These are phyloP conservation scores for Saccharomycopsis oosterbeekiorum DNA, from an alignment of 805 yeast genomes.

Conservation along the genomic window DNA sequence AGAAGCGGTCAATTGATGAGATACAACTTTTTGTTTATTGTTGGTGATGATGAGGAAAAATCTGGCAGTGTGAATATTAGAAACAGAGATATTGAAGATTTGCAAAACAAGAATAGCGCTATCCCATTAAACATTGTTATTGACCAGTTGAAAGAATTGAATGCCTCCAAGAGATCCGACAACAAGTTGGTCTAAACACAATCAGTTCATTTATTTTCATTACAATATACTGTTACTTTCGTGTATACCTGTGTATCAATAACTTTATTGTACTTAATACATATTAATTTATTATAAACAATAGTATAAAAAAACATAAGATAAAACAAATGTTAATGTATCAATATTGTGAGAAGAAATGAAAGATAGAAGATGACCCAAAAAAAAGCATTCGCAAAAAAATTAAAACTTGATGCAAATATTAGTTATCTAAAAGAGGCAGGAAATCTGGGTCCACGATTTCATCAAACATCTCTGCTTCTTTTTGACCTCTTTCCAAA, in stretches of 20 bases:
- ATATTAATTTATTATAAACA: not conserved
- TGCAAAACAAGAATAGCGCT: constrained; percentile 88
- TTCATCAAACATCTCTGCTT: constrained; percentile 36
- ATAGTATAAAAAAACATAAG: not conserved
- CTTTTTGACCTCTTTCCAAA: constrained; percentile 50
- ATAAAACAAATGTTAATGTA: not conserved
- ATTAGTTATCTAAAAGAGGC: not conserved
- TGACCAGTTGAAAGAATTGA: constrained; percentile 54
- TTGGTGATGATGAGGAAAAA: constrained; percentile 88
- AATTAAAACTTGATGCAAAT: not conserved
- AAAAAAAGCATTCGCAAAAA: not conserved
- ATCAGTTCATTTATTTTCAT: too few species aligned
- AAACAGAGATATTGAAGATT: constrained; percentile 88
- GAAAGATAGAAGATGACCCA: too few species aligned
- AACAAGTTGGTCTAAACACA: constrained; percentile 28
- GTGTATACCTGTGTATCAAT: not conserved
- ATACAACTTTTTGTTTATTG: constrained; percentile 92
- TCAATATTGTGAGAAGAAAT: not conserved
- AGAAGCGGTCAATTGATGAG: constrained; percentile 92
- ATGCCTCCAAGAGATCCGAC: constrained; percentile 65
- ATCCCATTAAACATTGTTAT: constrained; percentile 65
- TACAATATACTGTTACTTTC: not conserved
- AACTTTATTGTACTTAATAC: not conserved
- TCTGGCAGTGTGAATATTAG: constrained; percentile 83
- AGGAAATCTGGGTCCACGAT: constrained; percentile 8